Evolutionary conservation across 2,329 filamentous ascomycete genomes (phyloP), one percentile per base, ranked within the genome.

Genomic region (Cladosporium sp.): DNA sequence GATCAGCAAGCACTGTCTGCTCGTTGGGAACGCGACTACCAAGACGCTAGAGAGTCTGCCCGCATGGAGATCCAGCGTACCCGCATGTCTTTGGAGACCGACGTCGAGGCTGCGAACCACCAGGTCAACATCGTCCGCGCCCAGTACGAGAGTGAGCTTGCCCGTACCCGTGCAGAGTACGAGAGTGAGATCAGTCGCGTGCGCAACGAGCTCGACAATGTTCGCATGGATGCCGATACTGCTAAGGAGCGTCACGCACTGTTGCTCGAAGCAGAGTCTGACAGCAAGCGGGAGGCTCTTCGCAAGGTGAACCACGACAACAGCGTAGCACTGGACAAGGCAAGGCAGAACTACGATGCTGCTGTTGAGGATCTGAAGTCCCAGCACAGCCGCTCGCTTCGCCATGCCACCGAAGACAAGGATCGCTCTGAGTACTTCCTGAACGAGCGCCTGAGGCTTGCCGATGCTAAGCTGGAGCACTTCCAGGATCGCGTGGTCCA

Each of bases 401-500:
- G 66, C 28, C 68, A 74, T 56, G 83, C 86, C 9, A 79, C 84
- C 5, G 92, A 97, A 69, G 92, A 97, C 74, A 88, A 88, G 60
- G 86, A 93, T 67, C 87, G 89, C 51, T 81, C 86, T 2, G 92
- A 96, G 73, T 82, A 87, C 62, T 88, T 92, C 71, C 83, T 95
- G 43, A 82, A 88, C 50, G 91, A 97, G 69, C 87, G 89, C 25
- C 82, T 97, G 58, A 87, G 84, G 63, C 82, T 97, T 59, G 90
- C 91, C 0, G 85, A 92, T 8, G 90, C 91, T 59, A 96, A 93
- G 80, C 85, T 88, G 3, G 86, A 92, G 66, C 89, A 95, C 71
- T 84, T 95, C 20, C 88, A 95, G 71, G 92, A 97, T 67, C 90
- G 90, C 66, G 84, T 97, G 25, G 76, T 83, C 4, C 89, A 95